phyloP scores from a whole-genome alignment of 169 alveolate species.

The Eimeria zaria region DNA sequence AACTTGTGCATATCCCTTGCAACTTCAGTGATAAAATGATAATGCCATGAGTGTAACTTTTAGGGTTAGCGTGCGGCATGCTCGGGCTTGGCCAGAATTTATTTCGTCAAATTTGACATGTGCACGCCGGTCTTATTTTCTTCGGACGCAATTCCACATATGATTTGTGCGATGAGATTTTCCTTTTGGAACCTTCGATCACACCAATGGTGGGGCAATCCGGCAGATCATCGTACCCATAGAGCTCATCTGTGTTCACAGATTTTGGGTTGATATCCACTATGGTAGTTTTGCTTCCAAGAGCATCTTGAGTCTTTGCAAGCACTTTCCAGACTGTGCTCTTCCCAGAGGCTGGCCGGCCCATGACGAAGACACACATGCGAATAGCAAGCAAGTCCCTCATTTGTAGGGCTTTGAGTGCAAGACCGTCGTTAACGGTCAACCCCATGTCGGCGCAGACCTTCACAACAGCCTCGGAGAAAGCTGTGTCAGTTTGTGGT shows the following conservation, averaged over 20 bases:
- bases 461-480: constrained; percentile 93
- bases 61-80: neutral
- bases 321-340: constrained; percentile 97
- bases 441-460: constrained; percentile 91
- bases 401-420: constrained; percentile 96
- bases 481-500: constrained; percentile 94
- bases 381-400: constrained; percentile 96
- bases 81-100: neutral
- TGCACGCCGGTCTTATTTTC: neutral
- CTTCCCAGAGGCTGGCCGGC: constrained; percentile 98
- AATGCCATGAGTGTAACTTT: neutral
- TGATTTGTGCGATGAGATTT: neutral
- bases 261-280: constrained; percentile 96
- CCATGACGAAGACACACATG: constrained; percentile 98
- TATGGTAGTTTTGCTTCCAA: constrained; percentile 95
- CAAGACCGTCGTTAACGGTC: constrained; percentile 90
- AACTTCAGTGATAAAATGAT: neutral
- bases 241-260: constrained; percentile 95
- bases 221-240: constrained; percentile 89
- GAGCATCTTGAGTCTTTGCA: constrained; percentile 96
- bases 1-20: neutral
- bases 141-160: neutral
- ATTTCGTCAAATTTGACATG: neutral
- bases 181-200: neutral
- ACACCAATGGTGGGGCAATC: neutral